phyloP scores from a whole-genome alignment of 2,329 filamentous ascomycete species.

The Neofusicoccum sp. region DNA sequence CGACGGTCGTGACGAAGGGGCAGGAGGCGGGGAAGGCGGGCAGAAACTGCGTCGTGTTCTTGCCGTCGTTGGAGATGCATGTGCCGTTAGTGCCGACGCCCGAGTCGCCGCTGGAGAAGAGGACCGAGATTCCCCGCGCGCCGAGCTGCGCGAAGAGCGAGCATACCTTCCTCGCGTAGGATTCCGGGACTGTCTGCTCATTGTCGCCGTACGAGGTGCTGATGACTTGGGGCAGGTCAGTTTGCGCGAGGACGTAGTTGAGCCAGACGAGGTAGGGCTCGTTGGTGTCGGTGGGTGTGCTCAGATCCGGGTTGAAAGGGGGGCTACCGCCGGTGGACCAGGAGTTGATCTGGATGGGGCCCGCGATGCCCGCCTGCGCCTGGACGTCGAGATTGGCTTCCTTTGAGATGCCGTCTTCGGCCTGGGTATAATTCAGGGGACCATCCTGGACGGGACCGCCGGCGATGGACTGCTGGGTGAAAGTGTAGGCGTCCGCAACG shows the following conservation, averaged over 20 bases:
- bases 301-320: conserved; percentile 47
- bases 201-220: conserved; percentile 66
- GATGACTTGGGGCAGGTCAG: conserved; percentile 62
- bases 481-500: conserved; percentile 47
- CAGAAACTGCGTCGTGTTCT: conserved; percentile 44
- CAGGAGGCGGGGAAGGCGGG: conserved; percentile 52
- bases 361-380: conserved; percentile 56
- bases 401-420: conserved; percentile 44
- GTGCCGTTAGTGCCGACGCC: conserved; percentile 43
- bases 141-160: conserved; percentile 56
- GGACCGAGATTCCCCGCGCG: conserved; percentile 49
- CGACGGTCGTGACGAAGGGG: conserved; percentile 53
- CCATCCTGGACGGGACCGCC: conserved; percentile 24
- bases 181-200: conserved; percentile 61
- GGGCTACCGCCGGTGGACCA: conserved; percentile 59
- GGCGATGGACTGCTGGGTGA: conserved; percentile 35
- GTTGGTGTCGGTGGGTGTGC: conserved; percentile 26
- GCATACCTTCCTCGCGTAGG: conserved; percentile 63
- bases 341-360: conserved; percentile 54
- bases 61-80: conserved; percentile 22
- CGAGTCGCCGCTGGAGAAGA: conserved; percentile 50
- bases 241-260: conserved; percentile 55
- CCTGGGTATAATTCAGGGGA: background rate
- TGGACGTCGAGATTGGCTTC: conserved; percentile 61
- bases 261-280: conserved; percentile 61